A percentile compares a stretch with the other conserved stretches of the same genome.
phyloP scores from a whole-genome alignment of 495 filamentous ascomycete species.

The Trichodelitschia bisporula region DNA sequence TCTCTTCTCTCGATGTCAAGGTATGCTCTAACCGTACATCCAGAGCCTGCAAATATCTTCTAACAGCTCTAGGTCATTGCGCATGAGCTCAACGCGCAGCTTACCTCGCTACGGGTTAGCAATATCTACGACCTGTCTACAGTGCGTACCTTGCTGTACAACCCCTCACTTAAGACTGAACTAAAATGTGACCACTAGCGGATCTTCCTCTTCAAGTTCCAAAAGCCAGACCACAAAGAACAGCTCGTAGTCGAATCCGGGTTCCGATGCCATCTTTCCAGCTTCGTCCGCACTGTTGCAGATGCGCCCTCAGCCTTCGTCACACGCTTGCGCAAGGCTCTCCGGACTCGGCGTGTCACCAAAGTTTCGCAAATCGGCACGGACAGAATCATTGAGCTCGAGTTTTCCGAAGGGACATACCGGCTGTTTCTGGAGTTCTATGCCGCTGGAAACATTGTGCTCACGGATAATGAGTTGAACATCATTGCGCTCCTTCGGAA shows the following conservation, averaged over 20 bases:
- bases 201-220: conserved; percentile 82
- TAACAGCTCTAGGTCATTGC: conserved; percentile 45
- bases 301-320: conserved; percentile 67
- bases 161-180: no score
- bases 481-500: conserved; percentile 60
- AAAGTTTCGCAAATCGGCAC: conserved; percentile 66
- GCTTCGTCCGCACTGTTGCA: conserved; percentile 65
- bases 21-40: conserved; percentile 17
- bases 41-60: conserved; percentile 5
- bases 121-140: conserved; percentile 94
- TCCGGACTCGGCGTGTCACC: conserved; percentile 70
- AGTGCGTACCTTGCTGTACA: no score
- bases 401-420: conserved; percentile 78
- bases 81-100: conserved; percentile 56
- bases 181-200: conserved; percentile 32
- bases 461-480: conserved; percentile 58
- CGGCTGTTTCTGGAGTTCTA: conserved; percentile 86
- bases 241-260: conserved; percentile 84
- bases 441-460: conserved; percentile 79
- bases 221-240: conserved; percentile 63
- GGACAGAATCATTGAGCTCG: conserved; percentile 76
- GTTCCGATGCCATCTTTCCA: conserved; percentile 85
- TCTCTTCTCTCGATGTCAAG: conserved; percentile 81
- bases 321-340: conserved; percentile 53
- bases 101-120: conserved; percentile 55